phyloP scores from a whole-genome alignment of 1,284 basidiomycete genomes.

The Takashimella tepidaria region DNA sequence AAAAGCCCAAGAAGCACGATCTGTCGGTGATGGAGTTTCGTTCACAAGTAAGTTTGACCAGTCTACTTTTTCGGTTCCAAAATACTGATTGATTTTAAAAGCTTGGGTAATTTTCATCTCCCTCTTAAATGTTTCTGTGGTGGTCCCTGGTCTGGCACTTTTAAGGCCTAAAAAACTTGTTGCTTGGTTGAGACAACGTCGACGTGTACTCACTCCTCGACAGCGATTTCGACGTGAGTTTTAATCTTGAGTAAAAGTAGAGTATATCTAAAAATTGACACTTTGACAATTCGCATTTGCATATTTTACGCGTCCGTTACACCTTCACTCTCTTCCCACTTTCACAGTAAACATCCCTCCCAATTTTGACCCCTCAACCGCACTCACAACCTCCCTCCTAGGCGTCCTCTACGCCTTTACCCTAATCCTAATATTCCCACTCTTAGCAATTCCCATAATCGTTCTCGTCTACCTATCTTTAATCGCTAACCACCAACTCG shows the following conservation, averaged over 20 bases:
- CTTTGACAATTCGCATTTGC: no score
- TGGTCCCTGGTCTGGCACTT: constrained; percentile 63
- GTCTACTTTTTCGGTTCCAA: no score
- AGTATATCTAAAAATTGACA: no score
- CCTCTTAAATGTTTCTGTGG: constrained; percentile 62
- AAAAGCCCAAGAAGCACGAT: constrained; percentile 48
- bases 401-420: constrained; percentile 63
- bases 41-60: constrained; percentile 63
- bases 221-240: constrained; percentile 67
- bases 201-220: constrained; percentile 62
- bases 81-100: no score
- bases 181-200: constrained; percentile 55
- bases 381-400: constrained; percentile 60
- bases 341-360: constrained; percentile 68
- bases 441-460: constrained; percentile 65
- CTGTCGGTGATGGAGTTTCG: constrained; percentile 63
- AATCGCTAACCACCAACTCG: constrained; percentile 66
- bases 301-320: no score
- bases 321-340: constrained; percentile 1
- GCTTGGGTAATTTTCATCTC: constrained; percentile 55
- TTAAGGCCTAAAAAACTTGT: constrained; percentile 63
- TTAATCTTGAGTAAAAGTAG: no score
- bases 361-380: constrained; percentile 62
- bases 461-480: constrained; percentile 63
- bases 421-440: constrained; percentile 68